Conservation (phyloP, 2,329 filamentous ascomycete genomes). For the Colletotrichum abscissum region DNA sequence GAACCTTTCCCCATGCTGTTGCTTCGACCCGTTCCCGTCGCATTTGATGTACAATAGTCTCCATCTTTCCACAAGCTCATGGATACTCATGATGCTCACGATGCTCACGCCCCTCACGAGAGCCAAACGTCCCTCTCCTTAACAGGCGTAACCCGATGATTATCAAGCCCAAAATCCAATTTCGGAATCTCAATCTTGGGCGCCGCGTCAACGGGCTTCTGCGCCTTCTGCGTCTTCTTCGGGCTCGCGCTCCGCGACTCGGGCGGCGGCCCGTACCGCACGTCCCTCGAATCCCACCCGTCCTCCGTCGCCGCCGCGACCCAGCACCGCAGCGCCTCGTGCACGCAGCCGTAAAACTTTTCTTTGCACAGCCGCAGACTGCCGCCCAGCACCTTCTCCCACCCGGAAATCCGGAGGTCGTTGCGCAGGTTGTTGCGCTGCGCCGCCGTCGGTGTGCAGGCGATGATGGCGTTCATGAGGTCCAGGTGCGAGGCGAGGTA, state of each 20-base stretch:
- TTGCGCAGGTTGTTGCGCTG: conserved; percentile 84
- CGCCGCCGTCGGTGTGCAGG: conserved; percentile 75
- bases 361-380: conserved; percentile 94
- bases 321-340: conserved; percentile 90
- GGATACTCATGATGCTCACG: too few relatives aligned
- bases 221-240: conserved; percentile 58
- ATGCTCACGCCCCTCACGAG: not conserved
- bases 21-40: not conserved
- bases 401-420: conserved; percentile 84
- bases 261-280: conserved; percentile 76
- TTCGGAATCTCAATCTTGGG: conserved; percentile 72
- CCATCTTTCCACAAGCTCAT: not conserved
- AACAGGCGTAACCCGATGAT: conserved; percentile 37
- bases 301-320: conserved; percentile 88
- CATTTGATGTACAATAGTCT: conserved; percentile 21
- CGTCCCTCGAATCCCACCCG: conserved; percentile 85
- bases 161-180: conserved; percentile 60
- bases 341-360: conserved; percentile 94
- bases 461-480: conserved; percentile 89
- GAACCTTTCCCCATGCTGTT: conserved; percentile 10
- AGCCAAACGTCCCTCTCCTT: conserved; percentile 42
- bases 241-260: conserved; percentile 54
- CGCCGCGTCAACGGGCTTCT: conserved; percentile 63
- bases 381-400: conserved; percentile 88
- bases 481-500: conserved; percentile 94